A percentile compares a stretch with the other conserved stretches of the same genome.
Evolutionary conservation across 345 rosid genomes (phyloP).

Genomic region (Erucastrum elatum): DNA sequence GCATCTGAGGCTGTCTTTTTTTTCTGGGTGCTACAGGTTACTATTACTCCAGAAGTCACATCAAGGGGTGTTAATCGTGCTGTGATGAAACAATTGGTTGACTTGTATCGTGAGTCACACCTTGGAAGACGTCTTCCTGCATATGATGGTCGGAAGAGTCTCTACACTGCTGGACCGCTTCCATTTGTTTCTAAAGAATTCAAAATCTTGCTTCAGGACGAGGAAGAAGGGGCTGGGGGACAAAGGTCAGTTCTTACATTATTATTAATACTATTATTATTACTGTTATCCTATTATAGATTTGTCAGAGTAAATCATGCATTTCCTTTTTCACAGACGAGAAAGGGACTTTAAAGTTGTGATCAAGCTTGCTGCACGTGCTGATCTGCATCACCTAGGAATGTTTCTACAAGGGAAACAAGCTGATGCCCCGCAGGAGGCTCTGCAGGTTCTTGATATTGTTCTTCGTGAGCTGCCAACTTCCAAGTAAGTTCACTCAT

Average conservation of each 20-base stretch:
- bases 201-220: slow-evolving; percentile 66
- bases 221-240: slow-evolving; percentile 79
- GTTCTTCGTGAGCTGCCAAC: slow-evolving; percentile 95
- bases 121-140: slow-evolving; percentile 95
- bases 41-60: slow-evolving; percentile 75
- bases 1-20: neutral
- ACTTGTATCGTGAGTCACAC: slow-evolving; percentile 61
- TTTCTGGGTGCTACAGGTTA: slow-evolving; percentile 48
- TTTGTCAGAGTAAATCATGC: neutral
- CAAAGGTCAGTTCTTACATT: slow-evolving; percentile 50
- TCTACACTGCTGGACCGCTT: slow-evolving; percentile 90
- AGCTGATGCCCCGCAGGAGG: slow-evolving; percentile 97
- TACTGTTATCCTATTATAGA: neutral
- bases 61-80: slow-evolving; percentile 88
- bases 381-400: slow-evolving; percentile 85
- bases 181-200: slow-evolving; percentile 82
- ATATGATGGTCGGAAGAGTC: slow-evolving; percentile 90
- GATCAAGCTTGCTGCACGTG: slow-evolving; percentile 83
- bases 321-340: slow-evolving; percentile 49
- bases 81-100: slow-evolving; percentile 72
- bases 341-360: slow-evolving; percentile 73
- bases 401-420: slow-evolving; percentile 83
- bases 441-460: slow-evolving; percentile 97
- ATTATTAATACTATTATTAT: neutral
- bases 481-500: slow-evolving; percentile 45